Evolutionary conservation across 768 basidiomycete species (phyloP), one percentile per base, ranked within the genome.

Genomic region (Lentinula edodes): DNA sequence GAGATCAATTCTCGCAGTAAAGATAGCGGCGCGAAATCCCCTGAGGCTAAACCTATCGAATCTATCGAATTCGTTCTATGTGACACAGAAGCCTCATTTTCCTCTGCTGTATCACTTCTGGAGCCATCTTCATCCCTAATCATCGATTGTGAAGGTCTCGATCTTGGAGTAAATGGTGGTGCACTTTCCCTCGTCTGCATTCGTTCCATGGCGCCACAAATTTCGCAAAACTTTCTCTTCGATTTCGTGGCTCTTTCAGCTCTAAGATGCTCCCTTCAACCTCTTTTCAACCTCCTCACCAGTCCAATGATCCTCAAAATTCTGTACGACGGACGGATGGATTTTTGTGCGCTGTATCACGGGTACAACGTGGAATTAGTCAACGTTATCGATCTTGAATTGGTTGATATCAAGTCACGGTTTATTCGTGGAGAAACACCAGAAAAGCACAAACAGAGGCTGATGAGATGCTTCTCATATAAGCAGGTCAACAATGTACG

Each of bases 241-340:
- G 78, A 79, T 62, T 68, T 71, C 60, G 68, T 77, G 65, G 63
- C 69, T 6, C 67, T 76, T 55, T 52, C 57, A 38, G 9, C n/a
- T 15, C 15, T 13, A 2, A 55, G 65, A 5, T 35, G 65, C 0
- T 63, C 64, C 52, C 65, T 77, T 18, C 61, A 66, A 1, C 62
- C 61, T 16, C 61, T 79, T 13, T 59, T 71, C 6, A 54, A 62
- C 16, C 62, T 76, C 13, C 71, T 80, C 53, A 64, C 62, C 23
- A 66, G 72, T 41, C 65, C 68, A 12, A 36, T 51, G 1, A 63
- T 76, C 39, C 67, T 69, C 35, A 80, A 79, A 65, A 63, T 80
- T 62, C 73, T 76, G 63, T 80, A 75, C 72, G 78, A 80, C 63
- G 77, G 77, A 10, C 70, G 78, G 1, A 73, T 73, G 66, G 78